A percentile compares a stretch with the other conserved stretches of the same genome.
These are phyloP conservation scores for Rhizopogon rudus DNA, from an alignment of 768 basidiomycete species.

Conservation along the genomic window DNA sequence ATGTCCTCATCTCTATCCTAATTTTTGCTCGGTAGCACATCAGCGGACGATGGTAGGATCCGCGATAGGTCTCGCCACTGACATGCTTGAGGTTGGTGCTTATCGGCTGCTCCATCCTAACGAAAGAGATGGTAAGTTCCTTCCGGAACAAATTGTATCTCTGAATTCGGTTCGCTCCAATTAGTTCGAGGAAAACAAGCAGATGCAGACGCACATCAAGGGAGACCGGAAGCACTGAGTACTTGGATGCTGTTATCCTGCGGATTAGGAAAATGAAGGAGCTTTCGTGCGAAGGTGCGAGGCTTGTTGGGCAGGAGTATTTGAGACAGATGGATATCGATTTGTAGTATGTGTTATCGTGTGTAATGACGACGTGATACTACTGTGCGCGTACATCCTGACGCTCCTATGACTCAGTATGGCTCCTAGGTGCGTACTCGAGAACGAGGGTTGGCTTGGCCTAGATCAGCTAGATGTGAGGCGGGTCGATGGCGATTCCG, in stretches of 20 bases:
- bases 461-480: too few species aligned
- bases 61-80: too few species aligned
- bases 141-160: neutral
- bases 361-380: too few species aligned
- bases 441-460: too few species aligned
- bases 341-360: conserved; percentile 57
- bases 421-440: too few species aligned
- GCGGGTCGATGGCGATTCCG: too few species aligned
- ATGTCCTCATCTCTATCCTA: conserved; percentile 74
- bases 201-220: conserved; percentile 77
- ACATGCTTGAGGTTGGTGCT: conserved; percentile 40
- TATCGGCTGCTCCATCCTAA: conserved; percentile 98
- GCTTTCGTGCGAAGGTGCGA: conserved; percentile 28
- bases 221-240: conserved; percentile 69
- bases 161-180: neutral
- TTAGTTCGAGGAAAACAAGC: conserved; percentile 62
- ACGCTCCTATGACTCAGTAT: too few species aligned
- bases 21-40: conserved; percentile 47
- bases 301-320: conserved; percentile 83
- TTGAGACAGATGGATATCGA: conserved; percentile 67
- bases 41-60: too few species aligned
- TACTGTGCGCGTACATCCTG: too few species aligned
- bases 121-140: conserved; percentile 60
- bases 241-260: conserved; percentile 46
- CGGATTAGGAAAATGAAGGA: too few species aligned